Conservation (phyloP, 257 asterid genomes). For the Solanum sitiens region DNA sequence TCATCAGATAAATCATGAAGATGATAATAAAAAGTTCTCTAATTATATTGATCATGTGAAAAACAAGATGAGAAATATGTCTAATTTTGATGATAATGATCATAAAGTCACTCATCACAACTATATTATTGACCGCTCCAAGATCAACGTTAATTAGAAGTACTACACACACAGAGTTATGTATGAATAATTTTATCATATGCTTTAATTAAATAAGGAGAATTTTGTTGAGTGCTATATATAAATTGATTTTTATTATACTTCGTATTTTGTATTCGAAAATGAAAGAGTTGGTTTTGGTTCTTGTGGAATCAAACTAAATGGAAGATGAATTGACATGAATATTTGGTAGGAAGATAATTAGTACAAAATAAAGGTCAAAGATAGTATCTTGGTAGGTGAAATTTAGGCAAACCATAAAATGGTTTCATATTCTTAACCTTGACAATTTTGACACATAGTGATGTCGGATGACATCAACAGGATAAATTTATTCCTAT, state of each 20-base stretch:
- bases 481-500: too few relatives aligned
- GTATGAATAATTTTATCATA: background rate
- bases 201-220: background rate
- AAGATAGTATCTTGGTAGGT: too few relatives aligned
- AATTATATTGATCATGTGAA: slow-evolving; percentile 23
- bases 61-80: slow-evolving; percentile 13
- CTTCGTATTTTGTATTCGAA: background rate
- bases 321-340: too few relatives aligned
- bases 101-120: slow-evolving; percentile 14
- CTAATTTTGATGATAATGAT: slow-evolving; percentile 13
- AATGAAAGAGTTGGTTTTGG: too few relatives aligned
- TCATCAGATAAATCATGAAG: background rate
- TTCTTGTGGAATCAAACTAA: too few relatives aligned
- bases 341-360: too few relatives aligned
- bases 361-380: too few relatives aligned
- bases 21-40: slow-evolving; percentile 3
- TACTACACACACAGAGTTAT: background rate
- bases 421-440: too few relatives aligned
- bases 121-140: background rate
- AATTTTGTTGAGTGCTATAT: background rate
- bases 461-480: too few relatives aligned
- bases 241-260: background rate
- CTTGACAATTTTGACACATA: too few relatives aligned
- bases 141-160: background rate
- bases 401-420: too few relatives aligned